phyloP scores from a whole-genome alignment of 1,284 basidiomycete genomes.

The Ceratobasidium papillatum region DNA sequence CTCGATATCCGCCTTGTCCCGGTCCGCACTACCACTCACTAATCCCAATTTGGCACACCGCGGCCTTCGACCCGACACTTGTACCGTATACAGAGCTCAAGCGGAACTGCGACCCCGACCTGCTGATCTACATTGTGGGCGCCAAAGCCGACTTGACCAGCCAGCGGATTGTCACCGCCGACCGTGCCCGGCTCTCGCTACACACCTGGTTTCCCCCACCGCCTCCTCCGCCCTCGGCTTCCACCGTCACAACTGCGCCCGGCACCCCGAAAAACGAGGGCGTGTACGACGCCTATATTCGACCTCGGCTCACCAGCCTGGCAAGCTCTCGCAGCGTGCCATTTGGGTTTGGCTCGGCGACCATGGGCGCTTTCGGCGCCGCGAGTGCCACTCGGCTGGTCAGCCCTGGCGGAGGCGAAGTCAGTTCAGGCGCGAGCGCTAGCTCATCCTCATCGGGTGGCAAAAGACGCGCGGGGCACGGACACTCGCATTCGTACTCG shows the following conservation, averaged over 20 bases:
- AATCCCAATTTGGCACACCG: slow-evolving; percentile 23
- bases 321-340: slow-evolving; percentile 64
- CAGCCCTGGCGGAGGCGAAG: not conserved
- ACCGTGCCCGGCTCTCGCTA: slow-evolving; percentile 71
- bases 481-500: slow-evolving; percentile 48
- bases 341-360: slow-evolving; percentile 45
- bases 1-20: slow-evolving; percentile 24
- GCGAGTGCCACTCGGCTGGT: not conserved
- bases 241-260: slow-evolving; percentile 30
- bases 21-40: slow-evolving; percentile 7
- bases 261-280: slow-evolving; percentile 33
- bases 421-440: slow-evolving; percentile 47
- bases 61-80: slow-evolving; percentile 21
- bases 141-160: slow-evolving; percentile 85
- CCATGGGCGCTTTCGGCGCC: slow-evolving; percentile 19
- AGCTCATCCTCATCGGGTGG: slow-evolving; percentile 48
- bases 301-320: slow-evolving; percentile 76
- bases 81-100: slow-evolving; percentile 72
- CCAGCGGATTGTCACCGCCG: slow-evolving; percentile 52
- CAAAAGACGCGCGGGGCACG: slow-evolving; percentile 41
- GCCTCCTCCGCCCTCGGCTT: slow-evolving; percentile 58
- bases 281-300: slow-evolving; percentile 65
- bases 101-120: slow-evolving; percentile 82
- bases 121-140: slow-evolving; percentile 92
- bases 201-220: slow-evolving; percentile 84